Conservation (phyloP, 805 yeast species). For the Saccharomyces jurei region DNA sequence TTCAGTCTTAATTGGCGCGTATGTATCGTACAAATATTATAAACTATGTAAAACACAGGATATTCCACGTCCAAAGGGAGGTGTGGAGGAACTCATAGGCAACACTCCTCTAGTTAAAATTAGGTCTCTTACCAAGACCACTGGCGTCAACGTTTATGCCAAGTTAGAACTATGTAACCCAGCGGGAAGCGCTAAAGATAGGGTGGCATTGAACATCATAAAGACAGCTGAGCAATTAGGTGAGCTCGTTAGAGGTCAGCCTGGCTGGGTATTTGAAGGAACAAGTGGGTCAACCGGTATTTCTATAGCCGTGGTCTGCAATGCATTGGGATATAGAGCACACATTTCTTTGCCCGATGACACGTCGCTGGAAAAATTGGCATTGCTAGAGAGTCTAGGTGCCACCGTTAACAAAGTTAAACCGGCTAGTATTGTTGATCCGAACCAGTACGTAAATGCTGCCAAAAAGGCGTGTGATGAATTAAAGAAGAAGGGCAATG, state of each 20-base stretch:
- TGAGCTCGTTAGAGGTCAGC: conserved; percentile 50
- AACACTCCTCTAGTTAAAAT: conserved; percentile 79
- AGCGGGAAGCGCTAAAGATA: conserved; percentile 91
- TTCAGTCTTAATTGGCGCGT: neutral
- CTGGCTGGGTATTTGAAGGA: conserved; percentile 71
- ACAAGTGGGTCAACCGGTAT: conserved; percentile 97
- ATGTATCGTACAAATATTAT: neutral
- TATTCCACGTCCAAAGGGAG: conserved; percentile 28
- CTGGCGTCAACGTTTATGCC: conserved; percentile 81
- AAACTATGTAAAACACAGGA: neutral
- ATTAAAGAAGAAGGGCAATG: conserved; percentile 33
- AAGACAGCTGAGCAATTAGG: conserved; percentile 58
- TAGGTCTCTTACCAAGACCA: conserved; percentile 56
- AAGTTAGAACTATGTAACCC: conserved; percentile 82
- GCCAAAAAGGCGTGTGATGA: conserved; percentile 63
- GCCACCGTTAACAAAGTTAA: conserved; percentile 78
- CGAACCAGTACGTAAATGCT: conserved; percentile 83
- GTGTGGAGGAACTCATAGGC: conserved; percentile 76
- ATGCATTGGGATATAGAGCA: conserved; percentile 79
- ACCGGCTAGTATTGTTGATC: conserved; percentile 94
- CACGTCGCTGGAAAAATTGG: conserved; percentile 76
- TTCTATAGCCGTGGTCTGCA: conserved; percentile 82
- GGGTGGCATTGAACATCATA: conserved; percentile 84
- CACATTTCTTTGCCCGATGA: conserved; percentile 95
- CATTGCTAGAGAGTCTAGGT: conserved; percentile 63